Base-by-base conservation (phyloP, 495 filamentous ascomycete genomes). In the Aspergillus egyptiacus region DNA sequence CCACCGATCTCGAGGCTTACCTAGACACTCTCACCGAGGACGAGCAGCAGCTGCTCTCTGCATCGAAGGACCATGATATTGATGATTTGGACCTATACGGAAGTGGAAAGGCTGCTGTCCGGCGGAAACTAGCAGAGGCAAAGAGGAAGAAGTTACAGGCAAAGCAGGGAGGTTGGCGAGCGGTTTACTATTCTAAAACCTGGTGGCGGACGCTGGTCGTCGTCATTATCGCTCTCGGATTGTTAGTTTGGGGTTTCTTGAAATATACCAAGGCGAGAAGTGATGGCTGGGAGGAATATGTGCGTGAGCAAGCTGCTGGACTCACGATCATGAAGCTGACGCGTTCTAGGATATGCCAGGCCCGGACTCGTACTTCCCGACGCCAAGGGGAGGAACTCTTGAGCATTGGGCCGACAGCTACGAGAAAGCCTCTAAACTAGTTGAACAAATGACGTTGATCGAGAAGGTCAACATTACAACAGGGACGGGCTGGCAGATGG, bases 391-490 rank as follows among this genome's bases (percentile, higher is more conserved):
- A 25, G 93, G 93, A n/a, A 88, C 81, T 0, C 72, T 81, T 4
- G 53, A 68, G 43, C 62, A 59, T 25, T 98, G 93, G 93, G 76
- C 78, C 15, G 80, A 83, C 32, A 86, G 83, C 53, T 98, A 96
- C 62, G 63, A 68, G 20, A 95, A 94, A 62, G 93, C 93, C 0
- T 79, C 83, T 34, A 74, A 72, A 48, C 63, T 98, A 69, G 93
- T 96, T 0, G 62, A 69, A 43, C 75, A 77, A 61, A 95, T 98
- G 91, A 88, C 80, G 8, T 66, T 98, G 30, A 71, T 84, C 22
- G 91, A 96, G 61, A 98, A 96, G 64, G 86, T 98, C 46, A 96
- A 96, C 64, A 74, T 96, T 54, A 96, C 93, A 0, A 95, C 91
- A 0, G 91, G 91, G 0, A 90, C 82, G 0, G 91, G 93, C 6